These are phyloP conservation scores for Phanerochaete carnosa DNA, from an alignment of 768 basidiomycete species.

Conservation along the genomic window DNA sequence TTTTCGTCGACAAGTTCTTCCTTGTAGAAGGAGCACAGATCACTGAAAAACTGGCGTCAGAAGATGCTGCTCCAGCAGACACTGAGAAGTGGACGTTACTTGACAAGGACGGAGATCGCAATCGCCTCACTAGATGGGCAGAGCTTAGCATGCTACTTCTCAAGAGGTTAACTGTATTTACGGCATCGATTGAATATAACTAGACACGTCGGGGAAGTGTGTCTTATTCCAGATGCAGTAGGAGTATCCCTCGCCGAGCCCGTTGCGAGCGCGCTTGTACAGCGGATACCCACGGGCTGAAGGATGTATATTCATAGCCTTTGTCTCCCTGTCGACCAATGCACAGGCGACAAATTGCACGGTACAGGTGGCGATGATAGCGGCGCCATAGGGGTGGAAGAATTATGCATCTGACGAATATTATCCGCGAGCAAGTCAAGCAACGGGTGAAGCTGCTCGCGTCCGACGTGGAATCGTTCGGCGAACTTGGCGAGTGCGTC, in stretches of 20 bases:
- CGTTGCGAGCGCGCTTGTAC: constrained; percentile 26
- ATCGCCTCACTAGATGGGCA: too few relatives aligned
- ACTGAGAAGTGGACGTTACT: constrained; percentile 24
- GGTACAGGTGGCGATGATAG: too few relatives aligned
- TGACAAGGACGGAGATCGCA: too few relatives aligned
- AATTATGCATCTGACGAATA: too few relatives aligned
- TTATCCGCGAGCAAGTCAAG: too few relatives aligned
- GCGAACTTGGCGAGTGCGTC: too few relatives aligned
- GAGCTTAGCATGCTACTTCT: constrained; percentile 30
- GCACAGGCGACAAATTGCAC: too few relatives aligned
- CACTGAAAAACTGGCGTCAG: neutral
- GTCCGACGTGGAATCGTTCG: too few relatives aligned
- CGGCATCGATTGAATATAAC: constrained; percentile 36
- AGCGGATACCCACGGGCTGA: constrained; percentile 22
- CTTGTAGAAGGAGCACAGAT: constrained; percentile 7
- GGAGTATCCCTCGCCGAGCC: constrained; percentile 29
- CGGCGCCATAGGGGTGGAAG: too few relatives aligned
- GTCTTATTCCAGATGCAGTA: constrained; percentile 36
- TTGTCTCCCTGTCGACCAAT: too few relatives aligned
- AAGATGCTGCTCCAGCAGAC: constrained; percentile 17
- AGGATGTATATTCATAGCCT: constrained; percentile 20
- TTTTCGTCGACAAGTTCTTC: neutral
- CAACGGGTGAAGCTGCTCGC: too few relatives aligned
- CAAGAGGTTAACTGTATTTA: constrained; percentile 22
- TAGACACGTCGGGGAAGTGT: too few relatives aligned